Base-by-base conservation (phyloP, 192 early-diverging fungal genomes). In the Dispira parvispora region DNA sequence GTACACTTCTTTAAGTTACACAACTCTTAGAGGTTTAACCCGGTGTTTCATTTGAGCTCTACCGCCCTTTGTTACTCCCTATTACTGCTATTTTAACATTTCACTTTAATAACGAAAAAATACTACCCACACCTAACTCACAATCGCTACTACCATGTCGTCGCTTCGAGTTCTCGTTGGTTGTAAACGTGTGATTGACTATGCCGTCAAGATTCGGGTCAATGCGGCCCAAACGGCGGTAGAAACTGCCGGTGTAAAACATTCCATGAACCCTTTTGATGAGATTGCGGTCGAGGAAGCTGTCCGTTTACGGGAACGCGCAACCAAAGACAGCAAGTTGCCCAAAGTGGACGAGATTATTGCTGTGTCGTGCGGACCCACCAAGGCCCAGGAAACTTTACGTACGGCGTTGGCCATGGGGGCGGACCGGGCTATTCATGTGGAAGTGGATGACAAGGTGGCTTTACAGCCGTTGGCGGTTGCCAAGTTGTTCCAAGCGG, bases 191-290 rank as follows among this genome's bases (percentile, higher is more conserved):
- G 96, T 99, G 26, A 82, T 99, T 64, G 96, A 99, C 79, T 98
- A 90, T 70, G 90, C 92, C 32, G 94, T 96, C 81, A 99, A 99
- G 79, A 87, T 96, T 74, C 89, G 94, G 60, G 94, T 99, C 43
- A 88, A 88, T 69, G 80, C 84, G 58, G 82, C 86, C 26, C 87
- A 88, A 67, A 81, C 82, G 8, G 87, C 80, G 64, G 91, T 99
- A 68, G 96, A 96, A 73, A 90, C 88, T 25, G 78, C 78, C 45
- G 89, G 87, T 69, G 84, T 96, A 63, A 96, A 95, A 82, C 96
- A 99, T 82, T 89, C 87, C 66, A 91, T 99, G 88, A 99, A 99
- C 75, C 96, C 96, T 46, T 99, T 99, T 74, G 94, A 96, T 72
- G 96, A 99, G 69, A 99, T 99, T 70, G 96, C 92, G n/a, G 76